Evolutionary conservation across 2,329 filamentous ascomycete species (phyloP).

Genomic region (Exophiala mesophila): DNA sequence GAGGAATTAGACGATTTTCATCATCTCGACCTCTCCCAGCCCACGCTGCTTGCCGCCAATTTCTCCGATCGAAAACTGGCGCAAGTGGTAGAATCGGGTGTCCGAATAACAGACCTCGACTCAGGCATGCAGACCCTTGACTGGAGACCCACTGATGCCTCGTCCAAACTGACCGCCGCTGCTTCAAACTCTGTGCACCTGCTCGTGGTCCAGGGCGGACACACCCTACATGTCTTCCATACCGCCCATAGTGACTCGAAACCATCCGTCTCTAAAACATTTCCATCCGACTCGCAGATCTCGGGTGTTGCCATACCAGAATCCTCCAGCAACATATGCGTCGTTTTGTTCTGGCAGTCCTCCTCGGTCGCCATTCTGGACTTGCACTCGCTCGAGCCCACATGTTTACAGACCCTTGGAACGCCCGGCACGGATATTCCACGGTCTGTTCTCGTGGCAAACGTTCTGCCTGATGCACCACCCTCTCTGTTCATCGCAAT

Average conservation of each 20-base stretch:
- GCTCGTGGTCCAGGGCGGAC: conserved; percentile 71
- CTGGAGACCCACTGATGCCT: conserved; percentile 40
- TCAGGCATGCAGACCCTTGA: conserved; percentile 42
- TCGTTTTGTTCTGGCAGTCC: conserved; percentile 84
- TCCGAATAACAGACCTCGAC: conserved; percentile 52
- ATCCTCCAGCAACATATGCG: conserved; percentile 59
- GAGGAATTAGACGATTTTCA: conserved; percentile 78
- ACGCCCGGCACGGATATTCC: conserved; percentile 72
- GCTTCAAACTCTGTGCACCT: conserved; percentile 67
- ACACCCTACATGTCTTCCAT: conserved; percentile 64
- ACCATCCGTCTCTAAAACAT: conserved; percentile 55
- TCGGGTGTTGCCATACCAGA: conserved; percentile 75
- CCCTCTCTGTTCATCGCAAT: conserved; percentile 84
- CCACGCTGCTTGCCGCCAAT: conserved; percentile 67
- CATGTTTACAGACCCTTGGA: conserved; percentile 60
- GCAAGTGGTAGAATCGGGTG: conserved; percentile 67
- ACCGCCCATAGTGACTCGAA: conserved; percentile 48
- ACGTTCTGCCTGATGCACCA: conserved; percentile 61
- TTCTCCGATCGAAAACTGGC: conserved; percentile 60
- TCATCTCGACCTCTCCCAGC: conserved; percentile 63
- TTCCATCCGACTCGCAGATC: conserved; percentile 67
- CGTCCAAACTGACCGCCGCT: conserved; percentile 65
- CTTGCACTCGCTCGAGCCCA: conserved; percentile 59
- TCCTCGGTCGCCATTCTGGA: conserved; percentile 71
- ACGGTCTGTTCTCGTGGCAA: conserved; percentile 71